Percentiles rank a stretch among this genome's conserved stretches.
These are phyloP conservation scores for Sporothrix globosa DNA, from an alignment of 2,329 filamentous ascomycete genomes.

Conservation along the genomic window DNA sequence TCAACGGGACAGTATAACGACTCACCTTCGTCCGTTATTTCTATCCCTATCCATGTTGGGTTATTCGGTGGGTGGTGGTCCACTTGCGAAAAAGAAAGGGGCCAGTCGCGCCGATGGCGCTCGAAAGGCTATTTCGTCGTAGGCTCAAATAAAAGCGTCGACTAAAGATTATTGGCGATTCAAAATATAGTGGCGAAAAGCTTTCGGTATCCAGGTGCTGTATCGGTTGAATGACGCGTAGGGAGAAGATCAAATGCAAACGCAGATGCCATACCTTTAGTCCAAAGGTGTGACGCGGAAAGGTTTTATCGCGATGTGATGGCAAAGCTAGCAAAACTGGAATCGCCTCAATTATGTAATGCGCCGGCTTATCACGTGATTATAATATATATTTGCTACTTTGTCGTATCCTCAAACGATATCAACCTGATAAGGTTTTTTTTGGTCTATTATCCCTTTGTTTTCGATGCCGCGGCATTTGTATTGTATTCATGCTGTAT, in stretches of 20 bases:
- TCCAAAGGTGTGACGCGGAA: conserved; percentile 6
- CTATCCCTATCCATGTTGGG: conserved; percentile 33
- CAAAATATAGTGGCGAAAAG: neutral
- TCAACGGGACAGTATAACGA: neutral
- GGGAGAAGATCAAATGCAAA: neutral
- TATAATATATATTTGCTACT: neutral
- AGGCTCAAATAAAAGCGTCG: neutral
- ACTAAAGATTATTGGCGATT: too few relatives aligned
- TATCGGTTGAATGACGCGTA: neutral
- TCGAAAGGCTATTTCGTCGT: neutral
- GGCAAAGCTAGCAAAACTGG: neutral
- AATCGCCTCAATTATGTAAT: neutral
- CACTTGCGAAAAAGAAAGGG: neutral
- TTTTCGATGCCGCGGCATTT: too few relatives aligned
- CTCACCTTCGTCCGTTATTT: conserved; percentile 30
- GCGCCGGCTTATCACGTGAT: neutral
- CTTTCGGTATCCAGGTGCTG: too few relatives aligned
- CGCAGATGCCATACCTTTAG: neutral
- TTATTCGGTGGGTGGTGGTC: too few relatives aligned
- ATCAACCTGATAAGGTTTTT: neutral
- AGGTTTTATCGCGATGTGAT: conserved; percentile 28
- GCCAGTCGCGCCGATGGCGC: conserved; percentile 1
- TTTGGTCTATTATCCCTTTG: too few relatives aligned
- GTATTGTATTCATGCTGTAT: too few relatives aligned
- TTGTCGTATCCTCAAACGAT: neutral